Evolutionary conservation across 768 basidiomycete species (phyloP).

Genomic region (Amanita subjunquillea): DNA sequence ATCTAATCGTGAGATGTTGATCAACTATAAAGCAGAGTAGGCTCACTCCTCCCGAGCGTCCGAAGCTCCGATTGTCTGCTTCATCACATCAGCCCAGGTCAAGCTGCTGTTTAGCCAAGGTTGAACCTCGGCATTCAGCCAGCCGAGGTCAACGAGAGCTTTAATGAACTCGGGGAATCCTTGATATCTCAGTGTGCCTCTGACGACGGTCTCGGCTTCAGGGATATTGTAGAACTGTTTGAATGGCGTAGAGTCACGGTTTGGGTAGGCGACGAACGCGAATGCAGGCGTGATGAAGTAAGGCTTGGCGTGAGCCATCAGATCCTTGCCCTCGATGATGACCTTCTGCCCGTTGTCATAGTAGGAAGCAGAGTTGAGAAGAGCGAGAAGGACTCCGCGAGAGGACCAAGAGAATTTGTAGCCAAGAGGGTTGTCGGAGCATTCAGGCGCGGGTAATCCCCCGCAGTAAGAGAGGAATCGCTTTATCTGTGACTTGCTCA

Average conservation of each 20-base stretch:
- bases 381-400: slow-evolving; percentile 88
- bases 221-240: slow-evolving; percentile 86
- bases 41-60: slow-evolving; percentile 59
- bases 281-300: slow-evolving; percentile 95
- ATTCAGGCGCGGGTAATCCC: slow-evolving; percentile 88
- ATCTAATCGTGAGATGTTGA: slow-evolving; percentile 3
- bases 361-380: slow-evolving; percentile 85
- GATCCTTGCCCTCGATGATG: slow-evolving; percentile 63
- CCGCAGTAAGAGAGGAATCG: slow-evolving; percentile 93
- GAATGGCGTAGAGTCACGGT: slow-evolving; percentile 89
- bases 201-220: slow-evolving; percentile 85
- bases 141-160: slow-evolving; percentile 79
- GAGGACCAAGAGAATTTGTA: slow-evolving; percentile 99
- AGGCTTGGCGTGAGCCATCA: slow-evolving; percentile 87
- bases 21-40: background rate
- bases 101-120: slow-evolving; percentile 67
- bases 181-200: slow-evolving; percentile 91
- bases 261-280: slow-evolving; percentile 95
- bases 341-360: slow-evolving; percentile 54
- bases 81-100: slow-evolving; percentile 79
- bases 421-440: slow-evolving; percentile 89
- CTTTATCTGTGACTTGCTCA: slow-evolving; percentile 46
- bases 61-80: slow-evolving; percentile 60
- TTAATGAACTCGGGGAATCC: slow-evolving; percentile 95
- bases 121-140: slow-evolving; percentile 68